These are phyloP conservation scores for Metschnikowia colocasiae DNA, from an alignment of 805 yeast genomes.

Conservation along the genomic window DNA sequence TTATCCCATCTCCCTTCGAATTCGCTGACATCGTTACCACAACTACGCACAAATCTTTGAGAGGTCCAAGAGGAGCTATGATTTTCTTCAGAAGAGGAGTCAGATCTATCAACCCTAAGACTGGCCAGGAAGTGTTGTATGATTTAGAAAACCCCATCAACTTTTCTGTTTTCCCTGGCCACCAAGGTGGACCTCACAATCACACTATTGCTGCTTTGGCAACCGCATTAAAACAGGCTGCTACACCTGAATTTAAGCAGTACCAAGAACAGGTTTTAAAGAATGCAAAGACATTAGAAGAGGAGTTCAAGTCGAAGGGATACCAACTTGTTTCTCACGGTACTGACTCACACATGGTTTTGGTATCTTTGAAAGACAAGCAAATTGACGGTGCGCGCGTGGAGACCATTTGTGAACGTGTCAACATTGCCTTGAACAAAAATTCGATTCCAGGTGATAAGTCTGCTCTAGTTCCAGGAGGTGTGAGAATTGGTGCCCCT, in stretches of 20 bases:
- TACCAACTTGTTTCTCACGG: constrained; percentile 89
- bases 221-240: constrained; percentile 92
- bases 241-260: constrained; percentile 82
- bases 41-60: constrained; percentile 95
- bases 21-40: constrained; percentile 97
- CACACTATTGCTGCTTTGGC: constrained; percentile 98
- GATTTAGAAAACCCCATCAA: constrained; percentile 94
- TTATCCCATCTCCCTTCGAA: constrained; percentile 93
- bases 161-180: constrained; percentile 99
- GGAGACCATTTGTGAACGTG: constrained; percentile 89
- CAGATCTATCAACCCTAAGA: constrained; percentile 73
- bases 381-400: constrained; percentile 96
- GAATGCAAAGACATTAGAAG: constrained; percentile 83
- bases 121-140: constrained; percentile 86
- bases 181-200: constrained; percentile 99
- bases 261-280: constrained; percentile 85
- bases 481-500: constrained; percentile 96
- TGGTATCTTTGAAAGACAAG: constrained; percentile 83
- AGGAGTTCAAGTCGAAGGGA: constrained; percentile 64
- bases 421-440: constrained; percentile 94
- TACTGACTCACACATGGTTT: constrained; percentile 95
- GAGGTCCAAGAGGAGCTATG: constrained; percentile 99
- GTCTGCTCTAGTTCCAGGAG: constrained; percentile 95
- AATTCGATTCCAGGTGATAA: constrained; percentile 98
- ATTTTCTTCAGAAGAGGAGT: constrained; percentile 97